Conservation (phyloP, 2,329 filamentous ascomycete genomes). For the Talaromyces sp. region DNA sequence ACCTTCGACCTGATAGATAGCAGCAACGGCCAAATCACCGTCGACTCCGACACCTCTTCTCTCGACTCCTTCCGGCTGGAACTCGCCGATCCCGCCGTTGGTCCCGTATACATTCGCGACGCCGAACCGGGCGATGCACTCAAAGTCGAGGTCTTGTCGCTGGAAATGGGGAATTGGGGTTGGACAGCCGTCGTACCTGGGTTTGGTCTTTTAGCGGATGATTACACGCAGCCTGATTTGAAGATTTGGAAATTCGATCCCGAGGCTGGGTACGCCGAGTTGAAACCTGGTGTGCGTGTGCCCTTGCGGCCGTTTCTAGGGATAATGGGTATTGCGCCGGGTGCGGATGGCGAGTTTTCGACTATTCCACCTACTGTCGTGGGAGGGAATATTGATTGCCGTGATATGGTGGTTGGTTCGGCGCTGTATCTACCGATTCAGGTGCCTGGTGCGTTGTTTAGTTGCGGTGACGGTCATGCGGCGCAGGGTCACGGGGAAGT, state of each 20-base stretch:
- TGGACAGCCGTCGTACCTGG: constrained; percentile 54
- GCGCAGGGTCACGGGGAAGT: constrained; percentile 56
- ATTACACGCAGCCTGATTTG: constrained; percentile 45
- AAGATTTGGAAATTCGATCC: constrained; percentile 51
- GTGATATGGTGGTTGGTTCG: constrained; percentile 48
- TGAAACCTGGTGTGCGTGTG: constrained; percentile 49
- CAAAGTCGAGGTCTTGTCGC: constrained; percentile 49
- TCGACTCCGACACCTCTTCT: constrained; percentile 40
- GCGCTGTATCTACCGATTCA: constrained; percentile 51
- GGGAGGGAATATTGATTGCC: constrained; percentile 57
- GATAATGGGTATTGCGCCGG: constrained; percentile 52
- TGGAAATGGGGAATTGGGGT: constrained; percentile 48
- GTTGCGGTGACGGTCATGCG: constrained; percentile 55
- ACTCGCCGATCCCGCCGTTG: constrained; percentile 50
- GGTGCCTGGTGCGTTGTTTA: constrained; percentile 51
- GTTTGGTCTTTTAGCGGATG: constrained; percentile 51
- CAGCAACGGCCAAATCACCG: constrained; percentile 50
- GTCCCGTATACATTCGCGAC: constrained; percentile 50
- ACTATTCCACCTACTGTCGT: constrained; percentile 52
- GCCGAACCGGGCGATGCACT: constrained; percentile 53
- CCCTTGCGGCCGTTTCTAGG: constrained; percentile 53
- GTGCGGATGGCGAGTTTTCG: constrained; percentile 44
- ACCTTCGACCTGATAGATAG: constrained; percentile 52
- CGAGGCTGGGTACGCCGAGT: constrained; percentile 41
- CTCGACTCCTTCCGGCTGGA: constrained; percentile 43